Conservation (phyloP, 805 yeast species). For the Pichia gijzeniarum region DNA sequence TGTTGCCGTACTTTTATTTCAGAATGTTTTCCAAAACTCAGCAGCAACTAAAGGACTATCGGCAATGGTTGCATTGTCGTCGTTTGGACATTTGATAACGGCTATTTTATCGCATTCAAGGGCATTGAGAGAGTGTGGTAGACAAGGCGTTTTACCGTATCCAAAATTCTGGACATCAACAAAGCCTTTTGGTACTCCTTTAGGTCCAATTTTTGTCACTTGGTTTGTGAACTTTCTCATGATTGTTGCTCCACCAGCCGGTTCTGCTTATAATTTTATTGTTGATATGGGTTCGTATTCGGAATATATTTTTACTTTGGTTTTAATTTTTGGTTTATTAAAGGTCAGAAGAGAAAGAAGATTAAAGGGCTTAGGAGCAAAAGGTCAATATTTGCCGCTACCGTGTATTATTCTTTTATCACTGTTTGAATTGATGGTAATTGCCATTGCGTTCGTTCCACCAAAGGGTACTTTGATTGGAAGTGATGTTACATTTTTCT, state of each 20-base stretch:
- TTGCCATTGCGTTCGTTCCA: slow-evolving; percentile 38
- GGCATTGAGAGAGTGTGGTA: slow-evolving; percentile 70
- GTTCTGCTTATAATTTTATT: slow-evolving; percentile 81
- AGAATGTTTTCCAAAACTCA: slow-evolving; percentile 55
- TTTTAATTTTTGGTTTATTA: slow-evolving; percentile 57
- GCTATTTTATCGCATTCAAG: slow-evolving; percentile 81
- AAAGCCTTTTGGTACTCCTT: slow-evolving; percentile 68
- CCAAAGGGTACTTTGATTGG: slow-evolving; percentile 36
- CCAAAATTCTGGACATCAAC: slow-evolving; percentile 64
- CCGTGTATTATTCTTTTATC: slow-evolving; percentile 31
- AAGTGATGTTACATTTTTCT: slow-evolving; percentile 37
- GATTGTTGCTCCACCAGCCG: slow-evolving; percentile 77
- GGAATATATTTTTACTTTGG: slow-evolving; percentile 64
- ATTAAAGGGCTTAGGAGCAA: slow-evolving; percentile 28
- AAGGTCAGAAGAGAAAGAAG: slow-evolving; percentile 34
- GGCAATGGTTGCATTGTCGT: slow-evolving; percentile 74
- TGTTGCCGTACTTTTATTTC: slow-evolving; percentile 72
- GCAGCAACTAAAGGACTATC: slow-evolving; percentile 62
- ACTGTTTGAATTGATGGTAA: slow-evolving; percentile 33
- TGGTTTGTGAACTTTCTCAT: slow-evolving; percentile 70
- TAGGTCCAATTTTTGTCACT: slow-evolving; percentile 68
- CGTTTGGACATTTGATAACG: slow-evolving; percentile 75
- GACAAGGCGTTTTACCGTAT: slow-evolving; percentile 77
- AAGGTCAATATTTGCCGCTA: slow-evolving; percentile 31
- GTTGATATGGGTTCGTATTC: slow-evolving; percentile 78